Evolutionary conservation across 257 asterid species (phyloP), one percentile per base, ranked within the genome.

Genomic region (Solanum gandarillasii): DNA sequence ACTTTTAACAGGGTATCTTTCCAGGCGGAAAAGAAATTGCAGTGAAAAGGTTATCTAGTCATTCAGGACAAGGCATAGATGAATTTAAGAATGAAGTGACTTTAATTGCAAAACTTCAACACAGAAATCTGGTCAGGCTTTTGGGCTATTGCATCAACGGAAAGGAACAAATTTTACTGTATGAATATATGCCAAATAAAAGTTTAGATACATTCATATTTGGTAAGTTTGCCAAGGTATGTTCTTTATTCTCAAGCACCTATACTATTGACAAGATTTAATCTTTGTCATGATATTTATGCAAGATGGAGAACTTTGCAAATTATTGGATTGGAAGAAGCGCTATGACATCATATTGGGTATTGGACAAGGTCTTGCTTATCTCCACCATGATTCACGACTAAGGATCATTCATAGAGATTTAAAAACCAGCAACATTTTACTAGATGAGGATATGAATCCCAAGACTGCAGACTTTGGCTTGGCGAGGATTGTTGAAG

Each of bases 41-140:
- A 12, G 87, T 91, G 34, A 91, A 91, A 83, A 87, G 90, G 25
- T 87, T 91, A 79, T 87, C 88, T 34, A 87, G 72, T 23, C 65
- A 68, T 21, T 85, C 91, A 5, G 88, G 73, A 18, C 92, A 89
- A 86, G 92, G 92, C 23, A 41, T 83, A 12, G 74, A 89, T 36
- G 91, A 90, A 43, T 89, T 90, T 34, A 67, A 74, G 29, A 91
- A 89, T 62, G 91, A 70, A 62, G 79, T 84, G 5, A 62, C 70
- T 23, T 20, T 84, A 62, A 84, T 84, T 60, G 52, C 58, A 62
- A 84, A 60, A 32, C 89, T 79, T 58, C 89, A 76, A 60, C 85
- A 75, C 16, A 14, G 79, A 13, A 75, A 87, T 32, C 86, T 87
- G 9, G 86, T 75, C 7, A 75, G 41, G 13, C 67, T 87, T 55